Base-by-base conservation (phyloP, 495 filamentous ascomycete genomes). In the Chaetomium fimeti region DNA sequence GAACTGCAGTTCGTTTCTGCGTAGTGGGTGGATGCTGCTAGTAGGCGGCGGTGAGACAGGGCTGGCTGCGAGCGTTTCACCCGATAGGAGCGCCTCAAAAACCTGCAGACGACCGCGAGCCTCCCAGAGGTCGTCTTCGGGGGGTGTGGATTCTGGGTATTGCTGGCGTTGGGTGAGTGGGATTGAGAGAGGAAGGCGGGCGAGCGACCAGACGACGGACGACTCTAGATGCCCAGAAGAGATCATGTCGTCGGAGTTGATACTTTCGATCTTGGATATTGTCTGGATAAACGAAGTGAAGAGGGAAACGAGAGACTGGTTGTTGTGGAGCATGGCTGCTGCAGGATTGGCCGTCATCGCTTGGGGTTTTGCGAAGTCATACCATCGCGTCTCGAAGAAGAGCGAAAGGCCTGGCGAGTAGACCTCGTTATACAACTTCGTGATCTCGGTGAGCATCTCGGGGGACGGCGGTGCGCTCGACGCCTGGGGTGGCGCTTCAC, bases 321-420 rank as follows among this genome's bases (percentile, higher is more conserved):
- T 86, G 28, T 79, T 81, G 75, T 85, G 74, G 7, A 93, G 75
- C 32, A 82, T 70, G 8, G 73, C 27, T 12, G 73, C 27, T 9
- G 58, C 38, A n/a, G 69, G 45, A 16, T 63, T 63, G 25, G 60
- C 63, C 3, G 71, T 40, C 1, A 58, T 55, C 22, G 73, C 67
- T 55, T 57, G 70, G 54, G 70, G 42, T 76, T 85, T 71, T 76
- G 83, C 71, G 76, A 82, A 58, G 57, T 82, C 76, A 72, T 89
- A 96, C 91, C 91, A 97, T 36, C 81, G 81, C n/a, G 91, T 89
- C 68, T 97, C 92, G 60, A 97, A 84, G 64, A 96, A 88, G 60
- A 84, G 85, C 68, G 91, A 85, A 42, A 97, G 85, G 27, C 89
- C 91, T 1, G 85, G 84, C 20, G 85, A 85, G 72, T 94, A 97